Base-by-base conservation (phyloP, 352 stramenopile genomes). In the Phytopythium aichiense region DNA sequence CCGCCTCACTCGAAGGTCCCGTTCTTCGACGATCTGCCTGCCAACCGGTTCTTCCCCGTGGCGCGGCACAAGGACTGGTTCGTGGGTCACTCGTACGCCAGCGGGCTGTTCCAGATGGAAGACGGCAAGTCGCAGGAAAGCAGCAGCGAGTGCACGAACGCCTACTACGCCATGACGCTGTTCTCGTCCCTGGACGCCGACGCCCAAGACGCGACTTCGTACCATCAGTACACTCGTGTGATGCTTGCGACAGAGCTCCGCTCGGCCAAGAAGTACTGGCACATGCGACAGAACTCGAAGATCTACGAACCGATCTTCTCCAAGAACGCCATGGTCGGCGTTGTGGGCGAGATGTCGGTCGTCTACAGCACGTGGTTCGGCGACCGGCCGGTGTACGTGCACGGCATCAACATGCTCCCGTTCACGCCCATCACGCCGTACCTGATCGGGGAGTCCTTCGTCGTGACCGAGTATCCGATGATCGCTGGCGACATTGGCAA, bases 81-180 rank as follows among this genome's bases (percentile, higher is more conserved):
- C 75, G 84, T 98, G 51, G 95, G 93, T 37, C 95, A 99, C 67
- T 98, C 92, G 56, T 99, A 97, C 78, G 95, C 96, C 13, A 98
- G 89, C 45, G 97, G 97, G 7, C 46, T 99, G 16, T 98, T 98
- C 73, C 81, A 83, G 31, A 97, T 98, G 80, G 71, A 88, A 42
- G 89, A 96, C 61, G 97, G 96, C 48, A 99, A 99, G 75, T 92
- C 85, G 33, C 95, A 99, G 73, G 97, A 99, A 69, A 98, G 90
- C 69, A 98, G 87, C 53, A 98, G 90, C 65, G 96, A 99, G 75
- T 88, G 87, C 52, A 71, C 97, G 30, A 99, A 99, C 72, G 95
- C 91, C 48, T 99, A 99, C 75, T 99, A 98, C 72, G 88, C 84
- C 13, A 86, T 97, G 8, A 93, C 95, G 58, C 82, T 99, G 30